Evolutionary conservation across 306 rosid genomes (phyloP), one percentile per base, ranked within the genome.

Genomic region (Fagus sylvatica): DNA sequence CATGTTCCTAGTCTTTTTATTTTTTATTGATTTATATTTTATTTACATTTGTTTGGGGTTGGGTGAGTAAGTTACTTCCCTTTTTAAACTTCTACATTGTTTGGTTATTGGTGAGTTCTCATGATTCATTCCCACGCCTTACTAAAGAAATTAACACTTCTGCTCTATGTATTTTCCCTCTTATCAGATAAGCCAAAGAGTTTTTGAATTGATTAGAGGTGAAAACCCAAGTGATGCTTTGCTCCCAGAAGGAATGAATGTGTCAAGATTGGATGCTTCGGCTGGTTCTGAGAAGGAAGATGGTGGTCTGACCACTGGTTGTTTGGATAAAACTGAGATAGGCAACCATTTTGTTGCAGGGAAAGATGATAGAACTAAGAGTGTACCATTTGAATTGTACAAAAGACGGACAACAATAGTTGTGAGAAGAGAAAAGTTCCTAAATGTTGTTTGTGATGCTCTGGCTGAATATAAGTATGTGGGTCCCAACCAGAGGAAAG

Each of bases 401-500:
- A 91, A 95, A 85, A 87, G 83, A 62, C 92, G 93, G 54, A 91
- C 92, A 33, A 88, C 98, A 71, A 89, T 85, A 59, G 83, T 92
- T 56, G 85, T 95, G 37, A 72, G 78, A 22, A 87, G 97, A 85
- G 89, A 87, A 78, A 78, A 71, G 49, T 95, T 92, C 81, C 76
- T 95, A 69, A 88, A 91, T 65, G 83, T 92, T 82, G 94, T 88
- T 51, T 95, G 98, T 83, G 91, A 85, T 61, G 89, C 93, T 78
- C 64, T 92, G 84, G 87, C 98, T 43, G 91, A 91, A 83, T 95
- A 95, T 71, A 95, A 95, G 84, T 95, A 92, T 75, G 87, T 95
- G 62, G 93, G 98, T 79, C 97, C 97, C 76, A 92, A 91, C 82
- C 97, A 95, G 83, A 91, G 98, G 83, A 87, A 83, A 15, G 98